Conservation (phyloP, 768 basidiomycete genomes). For the Macrocybe gigantea region DNA sequence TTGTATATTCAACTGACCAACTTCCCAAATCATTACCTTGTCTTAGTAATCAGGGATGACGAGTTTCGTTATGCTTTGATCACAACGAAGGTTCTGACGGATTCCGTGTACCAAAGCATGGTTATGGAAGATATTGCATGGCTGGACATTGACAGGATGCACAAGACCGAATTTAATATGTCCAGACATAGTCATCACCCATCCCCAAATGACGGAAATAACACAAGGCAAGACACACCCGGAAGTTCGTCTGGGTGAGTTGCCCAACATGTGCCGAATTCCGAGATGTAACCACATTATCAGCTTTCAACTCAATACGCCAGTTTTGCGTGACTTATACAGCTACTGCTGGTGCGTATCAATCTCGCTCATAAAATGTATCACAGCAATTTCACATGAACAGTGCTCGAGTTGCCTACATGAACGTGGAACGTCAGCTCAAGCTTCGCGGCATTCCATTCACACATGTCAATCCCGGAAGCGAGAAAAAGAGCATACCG, state of each 20-base stretch:
- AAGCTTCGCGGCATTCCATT: conserved; percentile 77
- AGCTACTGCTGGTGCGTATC: conserved; percentile 75
- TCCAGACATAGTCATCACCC: conserved; percentile 9
- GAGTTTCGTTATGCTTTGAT: conserved; percentile 82
- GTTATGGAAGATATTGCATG: conserved; percentile 75
- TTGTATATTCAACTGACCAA: conserved; percentile 75
- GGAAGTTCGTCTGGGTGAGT: conserved; percentile 14
- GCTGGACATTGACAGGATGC: conserved; percentile 69
- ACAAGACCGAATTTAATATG: conserved; percentile 30
- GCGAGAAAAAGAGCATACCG: conserved; percentile 23
- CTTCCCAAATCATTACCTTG: conserved; percentile 79
- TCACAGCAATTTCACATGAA: not conserved
- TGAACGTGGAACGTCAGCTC: conserved; percentile 83
- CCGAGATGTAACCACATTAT: conserved; percentile 12
- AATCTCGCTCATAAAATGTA: not conserved
- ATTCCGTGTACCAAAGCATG: conserved; percentile 53
- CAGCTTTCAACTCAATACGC: conserved; percentile 67
- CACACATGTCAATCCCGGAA: conserved; percentile 61
- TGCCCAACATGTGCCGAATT: not conserved
- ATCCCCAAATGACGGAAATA: conserved; percentile 19
- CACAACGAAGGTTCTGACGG: conserved; percentile 48
- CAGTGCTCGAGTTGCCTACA: conserved; percentile 88
- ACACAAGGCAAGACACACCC: conserved; percentile 1
- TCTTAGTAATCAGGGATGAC: conserved; percentile 73
- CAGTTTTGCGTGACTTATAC: conserved; percentile 72